phyloP scores from a whole-genome alignment of 208 protist species.

The Trypanosoma lewisi region DNA sequence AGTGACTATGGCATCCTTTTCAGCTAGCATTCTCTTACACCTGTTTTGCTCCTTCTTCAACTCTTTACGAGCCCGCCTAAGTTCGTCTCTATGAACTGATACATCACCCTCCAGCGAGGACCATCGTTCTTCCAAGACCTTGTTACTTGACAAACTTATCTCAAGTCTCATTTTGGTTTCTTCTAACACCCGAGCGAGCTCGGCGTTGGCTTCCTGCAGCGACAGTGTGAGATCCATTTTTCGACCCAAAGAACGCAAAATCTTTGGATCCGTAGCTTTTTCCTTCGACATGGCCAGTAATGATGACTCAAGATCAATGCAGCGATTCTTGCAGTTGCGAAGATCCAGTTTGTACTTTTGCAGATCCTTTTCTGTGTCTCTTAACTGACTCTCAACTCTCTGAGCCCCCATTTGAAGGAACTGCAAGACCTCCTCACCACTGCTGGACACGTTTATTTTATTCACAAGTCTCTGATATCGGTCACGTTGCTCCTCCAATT shows the following conservation, averaged over 20 bases:
- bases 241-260: conserved; percentile 10
- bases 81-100: not conserved
- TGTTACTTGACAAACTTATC: conserved; percentile 3
- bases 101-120: conserved; percentile 4
- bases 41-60: conserved; percentile 43
- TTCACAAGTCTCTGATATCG: conserved; percentile 7
- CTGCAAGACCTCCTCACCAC: not conserved
- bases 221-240: conserved; percentile 8
- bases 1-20: conserved; percentile 28
- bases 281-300: not conserved
- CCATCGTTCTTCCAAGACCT: conserved; percentile 8
- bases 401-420: conserved; percentile 7
- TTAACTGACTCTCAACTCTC: conserved; percentile 26
- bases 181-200: conserved; percentile 41
- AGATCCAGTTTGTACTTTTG: conserved; percentile 2
- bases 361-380: not conserved
- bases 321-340: conserved; percentile 2
- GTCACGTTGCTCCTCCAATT: not conserved
- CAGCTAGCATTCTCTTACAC: conserved; percentile 30
- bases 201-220: conserved; percentile 28
- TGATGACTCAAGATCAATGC: conserved; percentile 2
- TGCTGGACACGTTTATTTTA: not conserved
- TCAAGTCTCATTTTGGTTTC: conserved; percentile 30
- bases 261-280: conserved; percentile 10
- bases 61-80: conserved; percentile 30